Conservation (phyloP, 202 grass and related monocot species). For the Dendrocalamus latiflorus region DNA sequence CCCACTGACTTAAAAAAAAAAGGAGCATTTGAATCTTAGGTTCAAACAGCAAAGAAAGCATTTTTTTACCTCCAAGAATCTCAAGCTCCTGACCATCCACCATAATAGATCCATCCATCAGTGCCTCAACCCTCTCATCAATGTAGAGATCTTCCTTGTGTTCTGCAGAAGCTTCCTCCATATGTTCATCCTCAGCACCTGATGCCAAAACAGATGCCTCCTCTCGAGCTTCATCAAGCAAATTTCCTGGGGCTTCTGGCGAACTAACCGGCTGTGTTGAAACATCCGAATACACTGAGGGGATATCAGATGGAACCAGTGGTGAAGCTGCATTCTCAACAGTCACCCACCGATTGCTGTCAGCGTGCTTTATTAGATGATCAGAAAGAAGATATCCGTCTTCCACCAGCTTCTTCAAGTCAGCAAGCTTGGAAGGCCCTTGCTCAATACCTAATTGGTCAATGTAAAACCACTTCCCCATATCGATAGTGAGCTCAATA, state of each 20-base stretch:
- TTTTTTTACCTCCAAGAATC: slow-evolving; percentile 84
- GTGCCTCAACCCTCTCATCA: slow-evolving; percentile 65
- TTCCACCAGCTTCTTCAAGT: slow-evolving; percentile 68
- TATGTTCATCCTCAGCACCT: slow-evolving; percentile 31
- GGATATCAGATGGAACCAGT: slow-evolving; percentile 43
- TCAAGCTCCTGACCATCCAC: slow-evolving; percentile 72
- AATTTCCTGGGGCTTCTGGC: slow-evolving; percentile 66
- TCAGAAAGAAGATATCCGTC: slow-evolving; percentile 87
- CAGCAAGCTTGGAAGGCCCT: slow-evolving; percentile 77
- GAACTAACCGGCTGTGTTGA: slow-evolving; percentile 42
- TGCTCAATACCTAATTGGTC: slow-evolving; percentile 79
- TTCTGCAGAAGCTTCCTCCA: slow-evolving; percentile 42
- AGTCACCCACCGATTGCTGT: slow-evolving; percentile 75
- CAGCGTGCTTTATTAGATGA: slow-evolving; percentile 95
- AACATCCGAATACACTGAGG: slow-evolving; percentile 45
- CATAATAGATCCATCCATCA: slow-evolving; percentile 67
- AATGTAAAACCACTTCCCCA: slow-evolving; percentile 88
- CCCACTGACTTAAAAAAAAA: slow-evolving; percentile 16
- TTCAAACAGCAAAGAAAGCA: slow-evolving; percentile 1
- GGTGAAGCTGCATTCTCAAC: slow-evolving; percentile 93
- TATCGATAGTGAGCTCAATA: slow-evolving; percentile 31
- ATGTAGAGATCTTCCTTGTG: slow-evolving; percentile 71
- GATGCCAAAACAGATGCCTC: slow-evolving; percentile 42
- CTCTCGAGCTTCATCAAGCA: slow-evolving; percentile 59
- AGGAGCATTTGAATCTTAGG: background rate